phyloP scores from a whole-genome alignment of 176 grass and related monocot genomes.

The Aegilops tauschii region DNA sequence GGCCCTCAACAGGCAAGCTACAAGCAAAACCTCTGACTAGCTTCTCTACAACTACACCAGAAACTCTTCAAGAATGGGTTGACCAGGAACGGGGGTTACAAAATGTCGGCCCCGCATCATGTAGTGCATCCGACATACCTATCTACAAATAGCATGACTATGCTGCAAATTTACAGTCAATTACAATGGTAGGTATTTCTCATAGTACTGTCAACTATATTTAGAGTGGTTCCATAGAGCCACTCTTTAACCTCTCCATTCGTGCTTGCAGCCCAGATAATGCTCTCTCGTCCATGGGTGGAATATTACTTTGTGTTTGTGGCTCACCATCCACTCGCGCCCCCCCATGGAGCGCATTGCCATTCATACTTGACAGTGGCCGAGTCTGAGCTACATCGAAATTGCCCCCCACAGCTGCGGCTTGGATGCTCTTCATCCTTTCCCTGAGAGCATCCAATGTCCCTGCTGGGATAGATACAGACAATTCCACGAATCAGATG shows the following conservation, averaged over 20 bases:
- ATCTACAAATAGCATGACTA: conserved; percentile 61
- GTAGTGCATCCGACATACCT: conserved; percentile 35
- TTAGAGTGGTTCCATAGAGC: conserved; percentile 83
- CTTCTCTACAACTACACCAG: conserved; percentile 27
- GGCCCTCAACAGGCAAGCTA: conserved; percentile 24
- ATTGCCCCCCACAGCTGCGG: conserved; percentile 70
- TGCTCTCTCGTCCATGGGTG: conserved; percentile 91
- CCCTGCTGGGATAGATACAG: conserved; percentile 23
- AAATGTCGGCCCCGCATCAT: conserved; percentile 41
- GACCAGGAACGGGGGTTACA: conserved; percentile 23
- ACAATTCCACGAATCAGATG: not conserved
- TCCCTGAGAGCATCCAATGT: conserved; percentile 87
- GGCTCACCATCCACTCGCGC: conserved; percentile 48
- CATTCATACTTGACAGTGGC: conserved; percentile 51
- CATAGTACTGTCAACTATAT: conserved; percentile 31
- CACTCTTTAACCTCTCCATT: conserved; percentile 97
- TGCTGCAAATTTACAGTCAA: conserved; percentile 81
- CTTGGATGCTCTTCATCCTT: conserved; percentile 99
- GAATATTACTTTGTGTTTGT: conserved; percentile 61
- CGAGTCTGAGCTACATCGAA: conserved; percentile 57
- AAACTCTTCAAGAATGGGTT: conserved; percentile 43
- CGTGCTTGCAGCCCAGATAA: conserved; percentile 91
- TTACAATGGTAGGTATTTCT: conserved; percentile 49
- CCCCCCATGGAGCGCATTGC: conserved; percentile 35
- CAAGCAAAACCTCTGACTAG: conserved; percentile 34